Evolutionary conservation across 2,329 filamentous ascomycete species (phyloP), one percentile per base, ranked within the genome.

Genomic region (Cytospora piceae): DNA sequence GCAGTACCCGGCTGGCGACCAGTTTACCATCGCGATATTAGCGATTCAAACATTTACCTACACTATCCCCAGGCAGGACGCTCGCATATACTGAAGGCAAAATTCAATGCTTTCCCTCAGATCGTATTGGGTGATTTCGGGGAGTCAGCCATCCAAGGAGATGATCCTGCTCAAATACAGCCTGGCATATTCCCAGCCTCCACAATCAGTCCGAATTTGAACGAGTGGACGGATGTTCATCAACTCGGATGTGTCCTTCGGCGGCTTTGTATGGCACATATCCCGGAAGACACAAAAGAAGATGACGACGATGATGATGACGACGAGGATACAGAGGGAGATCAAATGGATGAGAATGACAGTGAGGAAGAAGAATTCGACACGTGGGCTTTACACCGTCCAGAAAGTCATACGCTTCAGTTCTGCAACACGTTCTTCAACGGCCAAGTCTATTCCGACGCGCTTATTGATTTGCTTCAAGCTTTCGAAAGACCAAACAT

Each of bases 111-210:
- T 8, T 59, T 59, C 22, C 57, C 57, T 14, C 39, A 51, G 29
- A 32, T 59, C 14, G 57, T 59, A 27, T 31, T 51, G 39, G 57
- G 57, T 15, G 57, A 59, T 46, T 59, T 27, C 20, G 57, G 57
- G 5, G 57, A 59, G 22, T 24, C 57, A 32, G 57, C 57, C 22
- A 59, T 59, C 20, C 12, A 59, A 7, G 57, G 39, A 32, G 57
- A 59, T 17, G 57, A 51, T 8, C 57, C 20, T 11, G 37, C 39
- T 22, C 3, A 8, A 9, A 1, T 59, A 31, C 42, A 32, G 22
- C 9, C 7, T 15, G 39, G 57, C 6, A 32, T 42, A 7, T 46
- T 46, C 12, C 57, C 57, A 29, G 57, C 57, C n/a, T 59, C 57
- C 15, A 32, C 39, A 9, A 59, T 59, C n/a, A 49, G 57, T 9